Percentiles rank a stretch among this genome's conserved stretches.
Evolutionary conservation across 2,329 filamentous ascomycete species (phyloP).

Genomic region (Cordyceps sp.): DNA sequence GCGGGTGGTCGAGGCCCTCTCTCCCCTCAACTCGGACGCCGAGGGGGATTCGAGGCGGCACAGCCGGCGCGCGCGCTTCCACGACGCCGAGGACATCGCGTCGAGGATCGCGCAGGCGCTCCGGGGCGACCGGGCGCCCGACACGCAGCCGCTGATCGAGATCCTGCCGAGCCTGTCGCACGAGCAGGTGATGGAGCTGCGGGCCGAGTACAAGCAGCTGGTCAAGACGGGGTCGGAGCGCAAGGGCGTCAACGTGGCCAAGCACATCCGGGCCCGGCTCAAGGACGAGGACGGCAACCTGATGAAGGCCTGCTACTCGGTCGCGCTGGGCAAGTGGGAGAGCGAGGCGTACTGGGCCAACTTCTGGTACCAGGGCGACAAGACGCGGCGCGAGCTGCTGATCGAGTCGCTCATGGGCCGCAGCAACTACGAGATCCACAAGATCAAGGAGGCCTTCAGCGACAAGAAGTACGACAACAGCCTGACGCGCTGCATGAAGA

Average conservation of each 20-base stretch:
- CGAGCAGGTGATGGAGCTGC: conserved; percentile 73
- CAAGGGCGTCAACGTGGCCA: conserved; percentile 70
- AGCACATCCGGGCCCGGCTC: conserved; percentile 62
- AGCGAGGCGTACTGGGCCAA: conserved; percentile 96
- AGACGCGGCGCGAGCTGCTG: conserved; percentile 68
- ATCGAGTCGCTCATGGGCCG: conserved; percentile 90
- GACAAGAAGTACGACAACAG: conserved; percentile 85
- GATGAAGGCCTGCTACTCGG: conserved; percentile 83
- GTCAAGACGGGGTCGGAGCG: conserved; percentile 61
- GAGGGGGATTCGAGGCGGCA: conserved; percentile 25
- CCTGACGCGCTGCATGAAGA: conserved; percentile 71
- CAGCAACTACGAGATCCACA: conserved; percentile 68
- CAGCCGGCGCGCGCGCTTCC: conserved; percentile 54
- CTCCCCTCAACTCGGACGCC: conserved; percentile 32
- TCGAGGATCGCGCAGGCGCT: conserved; percentile 61
- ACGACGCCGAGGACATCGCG: conserved; percentile 70
- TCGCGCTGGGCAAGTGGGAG: conserved; percentile 79
- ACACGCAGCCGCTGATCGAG: conserved; percentile 58
- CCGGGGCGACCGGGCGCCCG: conserved; percentile 44
- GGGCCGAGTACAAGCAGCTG: conserved; percentile 78
- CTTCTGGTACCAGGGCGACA: conserved; percentile 88
- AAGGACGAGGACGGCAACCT: conserved; percentile 61
- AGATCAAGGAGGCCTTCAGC: conserved; percentile 75
- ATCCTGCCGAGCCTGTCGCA: conserved; percentile 73
- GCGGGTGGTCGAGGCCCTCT: conserved; percentile 29